phyloP scores from a whole-genome alignment of 441 rosid genomes.

The Mallotus repandus region DNA sequence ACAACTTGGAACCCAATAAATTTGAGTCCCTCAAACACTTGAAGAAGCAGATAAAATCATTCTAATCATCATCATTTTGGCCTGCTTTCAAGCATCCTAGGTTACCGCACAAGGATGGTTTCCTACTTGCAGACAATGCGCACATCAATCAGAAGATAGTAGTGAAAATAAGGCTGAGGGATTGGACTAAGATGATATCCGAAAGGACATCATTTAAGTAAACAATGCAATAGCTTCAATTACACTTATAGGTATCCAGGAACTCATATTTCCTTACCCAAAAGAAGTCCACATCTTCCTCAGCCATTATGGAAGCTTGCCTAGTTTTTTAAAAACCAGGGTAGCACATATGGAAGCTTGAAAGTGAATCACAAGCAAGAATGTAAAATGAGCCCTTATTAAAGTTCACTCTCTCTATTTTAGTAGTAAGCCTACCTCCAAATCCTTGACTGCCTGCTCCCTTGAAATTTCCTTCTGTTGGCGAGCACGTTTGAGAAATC shows the following conservation, averaged over 20 bases:
- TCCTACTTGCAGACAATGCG: not conserved
- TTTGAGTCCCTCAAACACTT: not conserved
- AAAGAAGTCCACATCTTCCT: not conserved
- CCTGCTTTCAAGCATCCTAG: not conserved
- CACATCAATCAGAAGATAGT: not conserved
- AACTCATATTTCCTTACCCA: not conserved
- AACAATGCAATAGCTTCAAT: not conserved
- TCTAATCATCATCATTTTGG: not conserved
- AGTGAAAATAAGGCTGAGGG: not conserved
- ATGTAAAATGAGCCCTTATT: not conserved
- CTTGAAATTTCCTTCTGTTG: constrained; percentile 62
- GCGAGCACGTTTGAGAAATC: constrained; percentile 71
- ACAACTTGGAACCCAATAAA: not conserved
- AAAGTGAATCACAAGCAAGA: not conserved
- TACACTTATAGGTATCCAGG: not conserved
- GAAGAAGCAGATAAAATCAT: not conserved
- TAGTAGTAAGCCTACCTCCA: constrained; percentile 56
- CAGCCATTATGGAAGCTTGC: not conserved
- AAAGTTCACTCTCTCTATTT: not conserved
- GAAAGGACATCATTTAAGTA: not conserved
- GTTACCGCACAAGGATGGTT: not conserved
- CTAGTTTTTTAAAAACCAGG: not conserved
- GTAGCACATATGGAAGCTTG: constrained; percentile 3
- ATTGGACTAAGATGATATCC: not conserved
- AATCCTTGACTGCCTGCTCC: constrained; percentile 76